phyloP scores from a whole-genome alignment of 805 yeast species.

The Millerozyma miso region DNA sequence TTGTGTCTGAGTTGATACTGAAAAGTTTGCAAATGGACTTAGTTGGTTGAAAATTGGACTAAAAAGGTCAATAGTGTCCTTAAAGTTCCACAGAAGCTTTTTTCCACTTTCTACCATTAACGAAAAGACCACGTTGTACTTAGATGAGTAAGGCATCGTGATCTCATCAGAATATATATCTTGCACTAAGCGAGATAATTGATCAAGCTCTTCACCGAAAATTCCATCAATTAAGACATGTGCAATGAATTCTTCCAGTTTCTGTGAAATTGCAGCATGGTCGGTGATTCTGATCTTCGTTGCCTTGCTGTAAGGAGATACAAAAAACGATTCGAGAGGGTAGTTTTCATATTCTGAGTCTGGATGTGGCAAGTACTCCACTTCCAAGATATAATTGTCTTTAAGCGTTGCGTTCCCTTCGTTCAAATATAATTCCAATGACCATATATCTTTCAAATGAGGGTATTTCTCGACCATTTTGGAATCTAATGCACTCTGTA shows the following conservation, averaged over 20 bases:
- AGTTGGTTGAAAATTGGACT: conserved; percentile 53
- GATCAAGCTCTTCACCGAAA: conserved; percentile 35
- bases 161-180: conserved; percentile 13
- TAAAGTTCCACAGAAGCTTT: conserved; percentile 73
- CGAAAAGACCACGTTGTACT: conserved; percentile 72
- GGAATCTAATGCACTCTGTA: conserved; percentile 35
- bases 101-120: conserved; percentile 66
- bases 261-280: conserved; percentile 16
- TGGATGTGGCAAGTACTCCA: conserved; percentile 12
- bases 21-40: conserved; percentile 58
- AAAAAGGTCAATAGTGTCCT: conserved; percentile 47
- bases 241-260: conserved; percentile 34
- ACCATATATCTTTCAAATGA: conserved; percentile 25
- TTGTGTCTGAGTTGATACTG: conserved; percentile 75
- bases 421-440: conserved; percentile 20
- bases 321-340: conserved; percentile 8
- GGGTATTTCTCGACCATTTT: conserved; percentile 19
- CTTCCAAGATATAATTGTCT: conserved; percentile 35
- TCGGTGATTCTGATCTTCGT: conserved; percentile 28
- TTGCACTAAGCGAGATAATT: conserved; percentile 18
- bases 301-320: conserved; percentile 36
- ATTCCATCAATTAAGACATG: conserved; percentile 34
- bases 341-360: conserved; percentile 6
- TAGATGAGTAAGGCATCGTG: conserved; percentile 56
- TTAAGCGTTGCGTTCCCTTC: conserved; percentile 7